These are phyloP conservation scores for Rhodocollybia butyracea DNA, from an alignment of 768 basidiomycete species.

Conservation along the genomic window DNA sequence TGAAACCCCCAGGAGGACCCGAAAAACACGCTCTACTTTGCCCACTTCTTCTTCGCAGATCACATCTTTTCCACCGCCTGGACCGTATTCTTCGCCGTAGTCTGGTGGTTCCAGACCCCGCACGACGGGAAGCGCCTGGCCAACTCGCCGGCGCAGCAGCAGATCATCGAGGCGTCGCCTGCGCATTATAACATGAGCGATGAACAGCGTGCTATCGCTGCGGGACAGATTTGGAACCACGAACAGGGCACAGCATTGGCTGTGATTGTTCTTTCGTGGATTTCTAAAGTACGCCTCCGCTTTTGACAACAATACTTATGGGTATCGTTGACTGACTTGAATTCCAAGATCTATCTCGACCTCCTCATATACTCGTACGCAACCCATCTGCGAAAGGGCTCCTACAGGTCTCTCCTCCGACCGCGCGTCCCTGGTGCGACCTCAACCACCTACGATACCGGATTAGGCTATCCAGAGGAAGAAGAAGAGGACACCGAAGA, in stretches of 20 bases:
- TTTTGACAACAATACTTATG: not conserved
- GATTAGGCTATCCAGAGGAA: conserved; percentile 38
- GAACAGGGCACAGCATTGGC: conserved; percentile 82
- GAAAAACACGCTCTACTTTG: conserved; percentile 79
- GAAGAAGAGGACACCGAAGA: conserved; percentile 67
- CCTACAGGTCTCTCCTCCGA: conserved; percentile 78
- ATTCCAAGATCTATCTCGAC: conserved; percentile 81
- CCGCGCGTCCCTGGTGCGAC: conserved; percentile 33
- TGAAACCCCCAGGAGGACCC: conserved; percentile 85
- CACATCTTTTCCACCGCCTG: conserved; percentile 87
- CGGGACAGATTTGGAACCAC: conserved; percentile 81
- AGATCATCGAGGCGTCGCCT: conserved; percentile 65
- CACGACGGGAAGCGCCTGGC: conserved; percentile 83
- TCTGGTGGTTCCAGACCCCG: conserved; percentile 89
- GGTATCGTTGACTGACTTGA: conserved; percentile 4
- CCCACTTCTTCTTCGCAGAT: conserved; percentile 90
- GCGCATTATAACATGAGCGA: conserved; percentile 52
- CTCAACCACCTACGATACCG: conserved; percentile 33
- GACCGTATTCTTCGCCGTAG: conserved; percentile 87
- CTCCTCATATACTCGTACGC: conserved; percentile 91
- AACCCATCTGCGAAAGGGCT: conserved; percentile 85
- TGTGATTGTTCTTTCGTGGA: conserved; percentile 82
- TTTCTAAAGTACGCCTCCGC: conserved; percentile 66
- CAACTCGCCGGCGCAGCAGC: conserved; percentile 87
- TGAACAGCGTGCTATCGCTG: conserved; percentile 66